Evolutionary conservation across 2,329 filamentous ascomycete genomes (phyloP), one percentile per base, ranked within the genome.

Genomic region (Trichocomaceae sp.): DNA sequence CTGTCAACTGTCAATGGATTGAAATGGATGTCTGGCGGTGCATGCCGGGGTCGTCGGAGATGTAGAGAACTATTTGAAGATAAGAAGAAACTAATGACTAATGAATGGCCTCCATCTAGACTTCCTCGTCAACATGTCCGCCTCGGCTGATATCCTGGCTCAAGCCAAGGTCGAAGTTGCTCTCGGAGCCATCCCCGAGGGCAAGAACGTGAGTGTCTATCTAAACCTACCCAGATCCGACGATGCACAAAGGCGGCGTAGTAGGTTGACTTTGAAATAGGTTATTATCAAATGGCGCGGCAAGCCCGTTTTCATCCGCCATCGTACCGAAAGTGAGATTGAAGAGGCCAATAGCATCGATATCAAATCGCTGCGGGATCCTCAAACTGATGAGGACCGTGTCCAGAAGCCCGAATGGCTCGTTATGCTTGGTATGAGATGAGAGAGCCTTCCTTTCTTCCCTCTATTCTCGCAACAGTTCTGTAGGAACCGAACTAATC

Each of bases 281-380:
- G 86, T 99, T 74, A 95, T 99, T 75, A 95, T 99, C 83, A 99
- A 99, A 82, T 99, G 93, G 93, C 88, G 93, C 82, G 93, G 93
- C 75, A 99, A 99, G 88, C 93, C 93, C 75, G 90, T 99, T 75
- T 99, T 99, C 82, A 90, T 99, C 84, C 91, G 93, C 75, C 93
- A 99, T 86, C 90, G 93, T 72, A 99, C 93, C 66, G 77, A 84
- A 68, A 80, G 82, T 69, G 93, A 99, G 80, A 97, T 99, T 79
- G 84, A 90, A 69, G 88, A 96, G 77, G 93, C 93, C 74, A 90
- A 96, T 79, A 83, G 86, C 72, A 83, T 89, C 75, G 87, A 95
- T 74, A 82, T 95, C 75, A 75, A 89, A 68, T 74, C 82, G 62
- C 83, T 99, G 68, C 86, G 93, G 77, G 92, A 99, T 75, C 95